Evolutionary conservation across 1,139 yeast genomes (phyloP).

Genomic region (Blastobotrys arbuscula): DNA sequence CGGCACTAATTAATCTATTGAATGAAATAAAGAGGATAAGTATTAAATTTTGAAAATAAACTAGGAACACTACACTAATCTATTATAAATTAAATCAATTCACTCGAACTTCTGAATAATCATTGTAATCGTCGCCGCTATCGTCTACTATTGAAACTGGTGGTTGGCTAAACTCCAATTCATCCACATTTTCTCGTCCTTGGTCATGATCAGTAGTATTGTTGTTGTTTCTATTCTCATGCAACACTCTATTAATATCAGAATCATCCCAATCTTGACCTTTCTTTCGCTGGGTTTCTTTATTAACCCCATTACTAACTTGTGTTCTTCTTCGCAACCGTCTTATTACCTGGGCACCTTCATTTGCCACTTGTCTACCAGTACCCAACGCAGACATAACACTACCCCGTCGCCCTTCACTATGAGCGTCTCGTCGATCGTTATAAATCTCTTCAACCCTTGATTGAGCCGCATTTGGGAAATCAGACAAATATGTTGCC

Average conservation of each 20-base stretch:
- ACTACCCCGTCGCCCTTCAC: constrained; percentile 18
- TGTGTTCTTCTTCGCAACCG: neutral
- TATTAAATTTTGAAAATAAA: no score
- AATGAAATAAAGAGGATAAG: no score
- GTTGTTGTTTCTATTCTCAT: neutral
- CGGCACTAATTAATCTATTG: neutral
- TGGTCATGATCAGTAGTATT: neutral
- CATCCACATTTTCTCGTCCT: neutral
- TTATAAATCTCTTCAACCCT: constrained; percentile 29
- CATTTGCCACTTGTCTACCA: constrained; percentile 21
- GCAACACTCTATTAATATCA: neutral
- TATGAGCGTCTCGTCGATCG: constrained; percentile 25
- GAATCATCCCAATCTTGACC: neutral
- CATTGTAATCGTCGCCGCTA: neutral
- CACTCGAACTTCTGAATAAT: neutral
- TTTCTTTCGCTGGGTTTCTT: neutral
- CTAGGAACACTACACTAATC: neutral
- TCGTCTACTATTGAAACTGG: constrained; percentile 4
- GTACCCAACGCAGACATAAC: constrained; percentile 23
- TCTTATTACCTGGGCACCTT: constrained; percentile 12
- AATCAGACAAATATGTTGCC: constrained; percentile 21
- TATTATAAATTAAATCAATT: neutral
- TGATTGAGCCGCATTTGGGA: constrained; percentile 25
- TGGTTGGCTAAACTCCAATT: neutral
- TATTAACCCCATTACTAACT: neutral